Percentiles rank a stretch among this genome's conserved stretches.
Conservation (phyloP, 2,329 filamentous ascomycete species). For the Geoglossum cookeanum region DNA sequence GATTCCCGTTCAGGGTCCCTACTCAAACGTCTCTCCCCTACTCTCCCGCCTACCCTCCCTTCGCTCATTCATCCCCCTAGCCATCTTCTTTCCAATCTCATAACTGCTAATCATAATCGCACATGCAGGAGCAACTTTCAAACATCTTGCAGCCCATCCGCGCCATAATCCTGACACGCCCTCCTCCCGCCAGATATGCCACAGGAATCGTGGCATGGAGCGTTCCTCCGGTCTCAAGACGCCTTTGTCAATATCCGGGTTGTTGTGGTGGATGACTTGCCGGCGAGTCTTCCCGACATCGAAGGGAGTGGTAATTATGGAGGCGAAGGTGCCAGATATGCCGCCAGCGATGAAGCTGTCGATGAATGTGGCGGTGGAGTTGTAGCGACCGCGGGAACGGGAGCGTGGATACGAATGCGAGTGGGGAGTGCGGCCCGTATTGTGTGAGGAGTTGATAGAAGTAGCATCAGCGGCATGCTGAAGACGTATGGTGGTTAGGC, state of each 20-base stretch:
- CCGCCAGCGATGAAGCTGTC: constrained; percentile 85
- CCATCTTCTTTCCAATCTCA: constrained; percentile 83
- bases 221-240: constrained; percentile 45
- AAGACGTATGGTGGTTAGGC: constrained; percentile 49
- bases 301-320: constrained; percentile 81
- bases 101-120: constrained; percentile 99
- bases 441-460: constrained; percentile 6
- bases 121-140: constrained; percentile 91
- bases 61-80: constrained; percentile 51
- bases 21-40: constrained; percentile 3
- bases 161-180: constrained; percentile 66
- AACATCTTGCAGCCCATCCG: constrained; percentile 76
- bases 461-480: constrained; percentile 14
- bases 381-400: constrained; percentile 29
- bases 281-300: constrained; percentile 94
- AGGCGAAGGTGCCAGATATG: constrained; percentile 63
- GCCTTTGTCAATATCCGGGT: constrained; percentile 11
- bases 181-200: constrained; percentile 78
- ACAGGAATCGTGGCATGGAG: constrained; percentile 65
- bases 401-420: neutral
- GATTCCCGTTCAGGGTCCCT: neutral
- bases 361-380: constrained; percentile 56
- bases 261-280: constrained; percentile 54
- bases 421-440: constrained; percentile 16
- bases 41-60: constrained; percentile 19